Percentiles rank a stretch among this genome's conserved stretches.
These are phyloP conservation scores for Eurotiales sp. DNA, from an alignment of 2,329 filamentous ascomycete genomes.

Conservation along the genomic window DNA sequence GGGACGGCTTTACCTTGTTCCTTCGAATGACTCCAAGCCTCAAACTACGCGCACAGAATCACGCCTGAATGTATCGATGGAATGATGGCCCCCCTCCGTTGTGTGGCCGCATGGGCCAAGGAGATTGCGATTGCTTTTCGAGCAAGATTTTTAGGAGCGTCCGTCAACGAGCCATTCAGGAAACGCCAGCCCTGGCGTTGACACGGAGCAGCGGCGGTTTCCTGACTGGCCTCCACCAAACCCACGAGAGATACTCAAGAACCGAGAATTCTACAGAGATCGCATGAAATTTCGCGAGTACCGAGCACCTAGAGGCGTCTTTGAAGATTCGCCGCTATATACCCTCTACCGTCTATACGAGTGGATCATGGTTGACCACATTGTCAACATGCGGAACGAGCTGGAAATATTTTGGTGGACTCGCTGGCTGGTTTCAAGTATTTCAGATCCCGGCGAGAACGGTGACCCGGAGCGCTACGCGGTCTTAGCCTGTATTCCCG, in stretches of 20 bases:
- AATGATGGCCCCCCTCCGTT: too few relatives aligned
- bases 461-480: background rate
- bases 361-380: background rate
- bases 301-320: background rate
- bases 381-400: background rate
- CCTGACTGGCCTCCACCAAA: too few relatives aligned
- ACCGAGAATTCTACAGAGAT: background rate
- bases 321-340: background rate
- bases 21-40: too few relatives aligned
- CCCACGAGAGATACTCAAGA: background rate
- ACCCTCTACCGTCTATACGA: background rate
- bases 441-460: background rate
- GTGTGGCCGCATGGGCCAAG: too few relatives aligned
- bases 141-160: too few relatives aligned
- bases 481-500: background rate
- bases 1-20: too few relatives aligned
- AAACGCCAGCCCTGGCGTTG: too few relatives aligned
- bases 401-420: background rate
- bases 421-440: background rate
- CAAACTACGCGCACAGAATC: too few relatives aligned
- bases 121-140: too few relatives aligned
- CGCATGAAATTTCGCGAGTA: background rate
- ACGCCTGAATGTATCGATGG: too few relatives aligned
- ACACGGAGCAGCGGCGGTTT: too few relatives aligned
- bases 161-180: too few relatives aligned